Evolutionary conservation across 2,329 filamentous ascomycete species (phyloP).

Genomic region (Alternaria alternata): DNA sequence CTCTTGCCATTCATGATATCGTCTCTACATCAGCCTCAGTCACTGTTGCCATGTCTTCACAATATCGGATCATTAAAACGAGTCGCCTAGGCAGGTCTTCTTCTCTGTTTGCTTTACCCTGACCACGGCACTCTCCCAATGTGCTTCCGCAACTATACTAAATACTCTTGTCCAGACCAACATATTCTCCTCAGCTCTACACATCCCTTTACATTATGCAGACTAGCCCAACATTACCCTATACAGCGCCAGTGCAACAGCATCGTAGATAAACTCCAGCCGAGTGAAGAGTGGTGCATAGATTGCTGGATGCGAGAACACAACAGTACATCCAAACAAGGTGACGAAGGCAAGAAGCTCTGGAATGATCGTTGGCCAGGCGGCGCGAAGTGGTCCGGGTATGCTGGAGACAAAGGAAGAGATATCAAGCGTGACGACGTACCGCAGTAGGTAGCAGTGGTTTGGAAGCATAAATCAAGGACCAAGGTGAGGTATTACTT

Average conservation of each 20-base stretch:
- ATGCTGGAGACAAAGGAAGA: slow-evolving; percentile 2
- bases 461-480: not conserved
- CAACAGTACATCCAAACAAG: not conserved
- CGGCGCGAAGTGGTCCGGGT: slow-evolving; percentile 15
- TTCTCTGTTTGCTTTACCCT: not conserved
- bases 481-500: not conserved
- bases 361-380: slow-evolving; percentile 15
- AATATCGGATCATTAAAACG: not conserved
- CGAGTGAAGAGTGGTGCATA: slow-evolving; percentile 20
- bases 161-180: slow-evolving; percentile 14
- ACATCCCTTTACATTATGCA: slow-evolving; percentile 20
- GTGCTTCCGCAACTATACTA: slow-evolving; percentile 21
- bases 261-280: not conserved
- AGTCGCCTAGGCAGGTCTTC: not conserved
- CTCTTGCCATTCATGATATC: not conserved
- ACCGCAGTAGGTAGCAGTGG: slow-evolving; percentile 7
- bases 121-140: slow-evolving; percentile 2
- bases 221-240: slow-evolving; percentile 7
- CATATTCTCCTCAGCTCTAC: slow-evolving; percentile 9
- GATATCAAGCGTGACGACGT: slow-evolving; percentile 19
- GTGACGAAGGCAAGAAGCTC: not conserved
- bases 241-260: slow-evolving; percentile 17
- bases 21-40: not conserved
- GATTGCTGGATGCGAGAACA: slow-evolving; percentile 19
- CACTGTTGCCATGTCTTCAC: not conserved